phyloP scores from a whole-genome alignment of 305 asterid species.

The Fraxinus floribunda region DNA sequence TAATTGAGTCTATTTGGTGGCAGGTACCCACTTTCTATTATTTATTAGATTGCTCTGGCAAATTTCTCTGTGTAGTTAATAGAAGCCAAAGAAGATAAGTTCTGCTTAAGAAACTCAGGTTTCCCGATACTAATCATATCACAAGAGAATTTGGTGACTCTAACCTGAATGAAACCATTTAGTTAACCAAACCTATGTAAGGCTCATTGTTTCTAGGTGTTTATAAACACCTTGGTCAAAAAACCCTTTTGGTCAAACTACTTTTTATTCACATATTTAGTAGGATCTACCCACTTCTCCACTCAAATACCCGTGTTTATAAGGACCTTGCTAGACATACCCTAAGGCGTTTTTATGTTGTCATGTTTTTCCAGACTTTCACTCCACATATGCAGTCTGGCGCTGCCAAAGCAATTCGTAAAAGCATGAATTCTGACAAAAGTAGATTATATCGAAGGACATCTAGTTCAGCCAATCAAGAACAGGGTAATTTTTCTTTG shows the following conservation, averaged over 20 bases:
- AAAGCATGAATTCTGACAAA: slow-evolving; percentile 32
- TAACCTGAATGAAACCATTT: slow-evolving; percentile 8
- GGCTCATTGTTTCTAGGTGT: neutral
- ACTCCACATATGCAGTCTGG: slow-evolving; percentile 87
- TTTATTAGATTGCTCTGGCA: slow-evolving; percentile 10
- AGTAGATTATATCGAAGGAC: slow-evolving; percentile 40
- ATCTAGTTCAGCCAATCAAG: slow-evolving; percentile 47
- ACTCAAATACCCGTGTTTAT: neutral
- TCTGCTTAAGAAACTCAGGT: slow-evolving; percentile 7
- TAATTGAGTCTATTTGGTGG: slow-evolving; percentile 90
- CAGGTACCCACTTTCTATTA: slow-evolving; percentile 46
- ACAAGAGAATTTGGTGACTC: neutral
- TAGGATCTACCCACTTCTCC: neutral
- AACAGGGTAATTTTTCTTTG: slow-evolving; percentile 52
- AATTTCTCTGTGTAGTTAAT: neutral
- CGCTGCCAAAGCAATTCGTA: slow-evolving; percentile 47
- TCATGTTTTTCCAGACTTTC: slow-evolving; percentile 50
- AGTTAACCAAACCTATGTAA: slow-evolving; percentile 1
- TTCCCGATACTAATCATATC: neutral
- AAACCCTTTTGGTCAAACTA: neutral
- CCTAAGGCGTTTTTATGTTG: neutral
- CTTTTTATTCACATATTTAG: neutral
- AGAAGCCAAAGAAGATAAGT: neutral
- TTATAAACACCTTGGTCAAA: neutral
- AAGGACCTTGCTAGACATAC: neutral